Conservation (phyloP, 2,329 filamentous ascomycete species). For the Amauroascus niger region DNA sequence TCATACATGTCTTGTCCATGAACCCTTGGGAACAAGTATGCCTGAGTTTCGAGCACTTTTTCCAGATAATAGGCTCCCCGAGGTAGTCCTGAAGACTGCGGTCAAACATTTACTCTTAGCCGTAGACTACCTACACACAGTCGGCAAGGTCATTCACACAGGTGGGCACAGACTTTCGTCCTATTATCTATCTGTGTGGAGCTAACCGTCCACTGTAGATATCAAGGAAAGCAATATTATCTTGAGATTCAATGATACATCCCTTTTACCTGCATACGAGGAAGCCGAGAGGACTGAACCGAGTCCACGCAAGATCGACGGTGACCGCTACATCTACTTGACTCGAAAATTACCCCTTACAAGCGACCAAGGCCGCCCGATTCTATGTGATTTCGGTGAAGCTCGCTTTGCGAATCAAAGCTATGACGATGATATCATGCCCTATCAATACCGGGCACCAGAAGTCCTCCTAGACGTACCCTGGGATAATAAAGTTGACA, state of each 20-base stretch:
- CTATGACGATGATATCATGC: too few species aligned
- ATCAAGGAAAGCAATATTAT: not conserved
- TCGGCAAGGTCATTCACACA: constrained; percentile 4
- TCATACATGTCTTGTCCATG: not conserved
- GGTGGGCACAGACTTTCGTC: not conserved
- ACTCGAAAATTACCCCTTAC: not conserved
- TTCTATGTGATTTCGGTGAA: not conserved
- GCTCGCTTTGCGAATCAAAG: too few species aligned
- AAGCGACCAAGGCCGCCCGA: not conserved
- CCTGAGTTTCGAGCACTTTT: not conserved
- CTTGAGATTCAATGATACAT: not conserved
- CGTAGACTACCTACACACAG: constrained; percentile 10
- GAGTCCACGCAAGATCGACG: not conserved
- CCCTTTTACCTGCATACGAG: not conserved
- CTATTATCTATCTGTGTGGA: not conserved
- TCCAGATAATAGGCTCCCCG: not conserved
- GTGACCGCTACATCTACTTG: not conserved
- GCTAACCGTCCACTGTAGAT: not conserved
- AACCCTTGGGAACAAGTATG: not conserved
- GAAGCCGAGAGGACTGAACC: not conserved
- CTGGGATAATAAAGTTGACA: too few species aligned
- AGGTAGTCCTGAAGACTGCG: not conserved
- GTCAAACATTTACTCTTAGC: constrained; percentile 9
- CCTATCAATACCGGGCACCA: too few species aligned
- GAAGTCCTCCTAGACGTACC: too few species aligned